Conservation (phyloP, 2,329 filamentous ascomycete species). For the Tolypocladium endophyticum region DNA sequence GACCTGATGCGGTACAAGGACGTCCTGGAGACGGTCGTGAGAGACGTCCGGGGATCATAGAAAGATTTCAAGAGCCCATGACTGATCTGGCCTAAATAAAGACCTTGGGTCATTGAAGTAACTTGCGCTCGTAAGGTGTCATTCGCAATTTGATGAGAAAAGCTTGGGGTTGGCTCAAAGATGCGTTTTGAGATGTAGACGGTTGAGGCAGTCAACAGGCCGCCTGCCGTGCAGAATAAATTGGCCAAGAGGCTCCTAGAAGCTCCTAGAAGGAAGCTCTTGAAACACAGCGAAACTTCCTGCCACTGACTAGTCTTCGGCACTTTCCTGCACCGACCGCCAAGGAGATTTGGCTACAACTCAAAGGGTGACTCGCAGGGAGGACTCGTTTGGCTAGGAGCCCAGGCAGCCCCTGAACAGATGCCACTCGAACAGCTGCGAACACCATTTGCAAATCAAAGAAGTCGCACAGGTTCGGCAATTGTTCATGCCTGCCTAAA, state of each 20-base stretch:
- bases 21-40: conserved; percentile 4
- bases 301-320: background rate
- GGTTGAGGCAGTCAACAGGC: background rate
- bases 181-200: background rate
- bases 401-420: background rate
- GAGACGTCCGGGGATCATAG: conserved; percentile 6
- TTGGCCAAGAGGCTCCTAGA: background rate
- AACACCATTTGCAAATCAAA: background rate
- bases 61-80: conserved; percentile 5
- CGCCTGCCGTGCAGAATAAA: background rate
- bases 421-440: background rate
- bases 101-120: background rate
- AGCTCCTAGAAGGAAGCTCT: too few relatives aligned
- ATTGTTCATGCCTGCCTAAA: background rate
- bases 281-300: background rate
- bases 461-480: background rate
- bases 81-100: background rate
- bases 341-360: background rate
- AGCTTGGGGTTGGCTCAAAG: background rate
- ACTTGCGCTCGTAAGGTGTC: background rate
- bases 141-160: background rate
- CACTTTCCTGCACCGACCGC: background rate
- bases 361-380: background rate
- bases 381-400: background rate
- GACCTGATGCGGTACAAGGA: conserved; percentile 7